Base-by-base conservation (phyloP, 1,284 basidiomycete genomes). In the Stereum hirsutum region DNA sequence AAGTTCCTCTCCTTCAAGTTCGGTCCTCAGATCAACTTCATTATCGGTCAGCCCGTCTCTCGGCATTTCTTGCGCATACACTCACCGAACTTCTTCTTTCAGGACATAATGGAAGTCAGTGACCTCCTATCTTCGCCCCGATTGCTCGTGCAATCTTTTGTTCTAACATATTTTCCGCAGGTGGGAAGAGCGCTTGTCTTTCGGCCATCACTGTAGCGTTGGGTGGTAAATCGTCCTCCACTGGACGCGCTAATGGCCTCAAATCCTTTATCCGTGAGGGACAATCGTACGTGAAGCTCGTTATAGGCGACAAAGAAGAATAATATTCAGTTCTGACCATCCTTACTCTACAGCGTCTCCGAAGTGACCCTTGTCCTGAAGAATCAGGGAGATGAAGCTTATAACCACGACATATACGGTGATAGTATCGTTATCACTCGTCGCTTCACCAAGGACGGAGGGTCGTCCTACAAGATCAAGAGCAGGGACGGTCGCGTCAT, bases 141-240 rank as follows among this genome's bases (percentile, higher is more conserved):
- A 25, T 46, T 28, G 17, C 14, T 35, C 14, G 6, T 10, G 21
- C 28, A 30, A 30, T 8, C n/a, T 30, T 30, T 30, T 30, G 8
- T 23, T 36, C 6, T 17, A 19, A n/a, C 20, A 19, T 21, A 23
- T 23, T 19, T 36, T 15, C 24, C 24, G 4, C 46, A 89, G 86
- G 91, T 62, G 94, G 96, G 11, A 99, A 99, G 66, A 95, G 90
- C 57, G 94, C 96, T 1, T 82, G 97, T 31, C 72, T 99, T 26
- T 93, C 95, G 6, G 96, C 86, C 2, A 82, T 99, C 50, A 92
- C 92, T 1, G 77, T 99, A 15, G 94, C 90, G 3, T 74, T 99
- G 0, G 96, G 96, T 39, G 93, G 92, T 1, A 97, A 95, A 61
- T 89, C 94, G 2, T 77, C 65, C 21, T 77, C 84, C 0, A 99